Evolutionary conservation across 2,329 filamentous ascomycete genomes (phyloP).

Genomic region (Teratosphaeria nubilosa): DNA sequence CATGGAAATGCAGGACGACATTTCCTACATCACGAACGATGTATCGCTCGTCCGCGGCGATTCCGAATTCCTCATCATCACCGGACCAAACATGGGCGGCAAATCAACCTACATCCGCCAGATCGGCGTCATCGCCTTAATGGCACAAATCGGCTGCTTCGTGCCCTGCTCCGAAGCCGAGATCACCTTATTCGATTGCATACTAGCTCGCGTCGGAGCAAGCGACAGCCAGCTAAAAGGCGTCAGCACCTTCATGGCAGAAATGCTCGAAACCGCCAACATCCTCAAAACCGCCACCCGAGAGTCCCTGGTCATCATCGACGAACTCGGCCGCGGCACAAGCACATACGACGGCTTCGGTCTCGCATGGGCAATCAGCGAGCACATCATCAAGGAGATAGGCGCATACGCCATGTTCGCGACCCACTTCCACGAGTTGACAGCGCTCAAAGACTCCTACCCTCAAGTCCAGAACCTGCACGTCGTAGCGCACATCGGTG

Average conservation of each 20-base stretch:
- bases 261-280: constrained; percentile 98
- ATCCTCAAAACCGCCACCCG: constrained; percentile 94
- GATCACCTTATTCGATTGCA: constrained; percentile 91
- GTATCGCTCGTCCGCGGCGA: constrained; percentile 66
- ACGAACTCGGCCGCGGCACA: constrained; percentile 90
- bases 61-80: constrained; percentile 92
- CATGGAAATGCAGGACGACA: constrained; percentile 97
- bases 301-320: constrained; percentile 95
- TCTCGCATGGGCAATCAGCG: constrained; percentile 96
- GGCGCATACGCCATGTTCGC: constrained; percentile 91
- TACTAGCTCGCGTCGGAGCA: constrained; percentile 89
- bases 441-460: constrained; percentile 76
- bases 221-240: constrained; percentile 96
- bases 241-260: constrained; percentile 98
- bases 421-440: constrained; percentile 97
- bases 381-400: constrained; percentile 93
- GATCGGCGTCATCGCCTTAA: constrained; percentile 89
- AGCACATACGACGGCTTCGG: constrained; percentile 98
- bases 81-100: constrained; percentile 96
- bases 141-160: constrained; percentile 95
- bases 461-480: constrained; percentile 87
- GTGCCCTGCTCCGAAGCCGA: constrained; percentile 87
- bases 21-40: constrained; percentile 98
- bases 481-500: constrained; percentile 82
- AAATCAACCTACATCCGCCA: constrained; percentile 98